phyloP scores from a whole-genome alignment of 176 grass and related monocot genomes.

The Carex littledalei region DNA sequence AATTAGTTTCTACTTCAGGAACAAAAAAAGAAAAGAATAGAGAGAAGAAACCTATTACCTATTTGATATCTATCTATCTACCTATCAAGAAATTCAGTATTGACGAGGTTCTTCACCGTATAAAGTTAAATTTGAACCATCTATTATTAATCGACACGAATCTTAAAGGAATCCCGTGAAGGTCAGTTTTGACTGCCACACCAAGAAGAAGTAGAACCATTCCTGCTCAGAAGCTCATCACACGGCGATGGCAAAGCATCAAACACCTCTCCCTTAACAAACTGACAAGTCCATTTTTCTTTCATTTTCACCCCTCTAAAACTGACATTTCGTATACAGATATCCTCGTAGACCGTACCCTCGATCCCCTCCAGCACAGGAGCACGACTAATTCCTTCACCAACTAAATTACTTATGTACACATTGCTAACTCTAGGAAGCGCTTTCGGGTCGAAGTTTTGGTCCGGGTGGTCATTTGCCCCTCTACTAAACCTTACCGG shows the following conservation, averaged over 20 bases:
- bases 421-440: conserved; percentile 51
- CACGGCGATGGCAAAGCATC: conserved; percentile 62
- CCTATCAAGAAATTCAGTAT: too few species aligned
- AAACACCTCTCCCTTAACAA: conserved; percentile 53
- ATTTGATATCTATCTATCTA: not conserved
- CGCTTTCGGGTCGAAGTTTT: conserved; percentile 35
- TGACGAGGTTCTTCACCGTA: too few species aligned
- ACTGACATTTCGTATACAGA: conserved; percentile 72
- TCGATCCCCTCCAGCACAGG: conserved; percentile 59
- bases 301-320: conserved; percentile 34
- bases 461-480: conserved; percentile 48
- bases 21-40: not conserved
- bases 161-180: too few species aligned
- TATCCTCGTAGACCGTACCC: conserved; percentile 47
- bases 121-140: too few species aligned
- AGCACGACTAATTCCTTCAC: conserved; percentile 30
- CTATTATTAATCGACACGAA: too few species aligned
- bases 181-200: conserved; percentile 26
- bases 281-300: conserved; percentile 58
- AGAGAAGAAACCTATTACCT: not conserved
- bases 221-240: conserved; percentile 42
- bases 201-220: conserved; percentile 42
- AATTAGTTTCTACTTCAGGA: too few species aligned
- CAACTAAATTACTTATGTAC: conserved; percentile 42
- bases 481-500: conserved; percentile 74